Conservation (phyloP, 2,329 filamentous ascomycete species). For the Akanthomyces muscarius region DNA sequence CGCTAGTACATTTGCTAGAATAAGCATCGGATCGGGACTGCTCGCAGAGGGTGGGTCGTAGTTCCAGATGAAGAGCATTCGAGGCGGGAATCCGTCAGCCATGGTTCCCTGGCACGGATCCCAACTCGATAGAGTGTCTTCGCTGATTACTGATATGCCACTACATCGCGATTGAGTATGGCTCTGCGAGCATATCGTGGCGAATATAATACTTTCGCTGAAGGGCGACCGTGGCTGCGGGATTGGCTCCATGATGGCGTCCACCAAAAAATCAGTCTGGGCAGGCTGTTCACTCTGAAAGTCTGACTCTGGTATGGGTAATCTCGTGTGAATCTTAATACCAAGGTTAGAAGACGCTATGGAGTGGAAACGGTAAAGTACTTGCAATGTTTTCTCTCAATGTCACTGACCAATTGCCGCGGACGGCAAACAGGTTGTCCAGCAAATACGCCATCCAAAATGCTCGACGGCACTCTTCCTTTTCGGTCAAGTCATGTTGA, state of each 20-base stretch:
- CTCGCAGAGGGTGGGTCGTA: neutral
- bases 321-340: conserved; percentile 32
- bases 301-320: conserved; percentile 32
- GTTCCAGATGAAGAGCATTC: neutral
- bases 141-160: neutral
- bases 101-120: neutral
- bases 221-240: conserved; percentile 28
- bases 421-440: conserved; percentile 33
- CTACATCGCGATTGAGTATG: neutral
- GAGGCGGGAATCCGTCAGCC: conserved; percentile 1
- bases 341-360: neutral
- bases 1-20: neutral
- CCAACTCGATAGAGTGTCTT: neutral
- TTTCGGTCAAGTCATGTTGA: conserved; percentile 19
- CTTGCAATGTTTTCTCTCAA: conserved; percentile 27
- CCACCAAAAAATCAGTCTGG: conserved; percentile 27
- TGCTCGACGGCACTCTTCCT: conserved; percentile 33
- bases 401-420: conserved; percentile 28
- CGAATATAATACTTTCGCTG: conserved; percentile 31
- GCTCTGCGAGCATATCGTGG: conserved; percentile 22
- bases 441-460: conserved; percentile 39
- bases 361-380: conserved; percentile 7
- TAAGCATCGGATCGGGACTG: neutral
- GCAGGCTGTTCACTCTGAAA: conserved; percentile 32
- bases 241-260: conserved; percentile 26